phyloP scores from a whole-genome alignment of 2,329 filamentous ascomycete species.

The Colletotrichum trifolii region DNA sequence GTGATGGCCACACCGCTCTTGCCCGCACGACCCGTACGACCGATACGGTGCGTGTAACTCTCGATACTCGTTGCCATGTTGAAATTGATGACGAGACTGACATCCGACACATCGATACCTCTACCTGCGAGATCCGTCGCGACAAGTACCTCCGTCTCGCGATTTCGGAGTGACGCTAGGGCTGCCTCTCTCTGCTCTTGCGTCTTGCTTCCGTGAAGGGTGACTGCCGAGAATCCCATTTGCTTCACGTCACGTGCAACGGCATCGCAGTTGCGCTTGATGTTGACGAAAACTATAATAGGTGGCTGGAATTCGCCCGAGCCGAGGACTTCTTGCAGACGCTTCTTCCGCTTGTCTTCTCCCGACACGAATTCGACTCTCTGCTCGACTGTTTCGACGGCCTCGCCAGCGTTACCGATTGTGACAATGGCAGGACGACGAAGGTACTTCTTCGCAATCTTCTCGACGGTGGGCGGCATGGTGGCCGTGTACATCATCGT shows the following conservation, averaged over 20 bases:
- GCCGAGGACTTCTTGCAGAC: constrained; percentile 88
- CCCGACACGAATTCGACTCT: constrained; percentile 90
- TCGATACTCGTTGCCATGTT: constrained; percentile 97
- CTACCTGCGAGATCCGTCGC: constrained; percentile 95
- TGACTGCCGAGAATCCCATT: constrained; percentile 91
- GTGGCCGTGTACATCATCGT: constrained; percentile 99
- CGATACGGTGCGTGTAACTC: constrained; percentile 95
- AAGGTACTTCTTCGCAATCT: constrained; percentile 96
- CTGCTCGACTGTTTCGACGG: constrained; percentile 97
- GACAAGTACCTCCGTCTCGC: constrained; percentile 86
- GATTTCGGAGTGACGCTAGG: constrained; percentile 83
- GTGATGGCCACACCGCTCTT: constrained; percentile 97
- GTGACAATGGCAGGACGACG: constrained; percentile 92
- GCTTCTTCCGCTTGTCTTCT: constrained; percentile 97
- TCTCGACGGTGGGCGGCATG: constrained; percentile 92
- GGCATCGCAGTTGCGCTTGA: constrained; percentile 98
- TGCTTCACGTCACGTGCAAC: constrained; percentile 93
- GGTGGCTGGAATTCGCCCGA: constrained; percentile 85
- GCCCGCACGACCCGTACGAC: constrained; percentile 95
- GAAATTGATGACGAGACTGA: constrained; percentile 96
- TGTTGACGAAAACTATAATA: constrained; percentile 99
- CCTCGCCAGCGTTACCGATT: constrained; percentile 94
- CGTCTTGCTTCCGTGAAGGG: constrained; percentile 94
- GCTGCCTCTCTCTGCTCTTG: constrained; percentile 98
- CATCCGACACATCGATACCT: constrained; percentile 97